phyloP scores from a whole-genome alignment of 1,284 basidiomycete genomes.

The Meripilus lineatus region DNA sequence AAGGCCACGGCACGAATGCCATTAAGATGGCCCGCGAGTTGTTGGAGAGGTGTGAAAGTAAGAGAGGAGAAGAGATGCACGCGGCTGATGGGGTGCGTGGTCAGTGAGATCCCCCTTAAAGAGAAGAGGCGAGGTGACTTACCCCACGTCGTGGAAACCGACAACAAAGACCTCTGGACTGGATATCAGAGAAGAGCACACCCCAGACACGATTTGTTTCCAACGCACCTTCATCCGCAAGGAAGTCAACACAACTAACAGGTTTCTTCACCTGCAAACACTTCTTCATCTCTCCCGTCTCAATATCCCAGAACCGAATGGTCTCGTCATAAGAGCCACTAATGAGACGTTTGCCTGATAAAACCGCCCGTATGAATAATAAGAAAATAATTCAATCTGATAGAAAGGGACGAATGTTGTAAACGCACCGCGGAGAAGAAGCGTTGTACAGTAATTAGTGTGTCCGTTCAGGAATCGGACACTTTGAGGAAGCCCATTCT shows the following conservation, averaged over 20 bases:
- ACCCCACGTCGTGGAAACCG: slow-evolving; percentile 91
- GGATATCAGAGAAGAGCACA: slow-evolving; percentile 2
- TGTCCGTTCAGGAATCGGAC: slow-evolving; percentile 80
- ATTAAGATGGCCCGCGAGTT: slow-evolving; percentile 79
- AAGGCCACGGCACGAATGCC: slow-evolving; percentile 86
- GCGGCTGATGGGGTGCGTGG: slow-evolving; percentile 51
- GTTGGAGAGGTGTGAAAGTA: slow-evolving; percentile 77
- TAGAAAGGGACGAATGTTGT: not conserved
- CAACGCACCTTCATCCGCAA: slow-evolving; percentile 66
- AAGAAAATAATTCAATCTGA: not conserved
- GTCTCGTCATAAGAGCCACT: slow-evolving; percentile 91
- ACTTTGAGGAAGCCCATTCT: slow-evolving; percentile 68
- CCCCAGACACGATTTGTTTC: no score
- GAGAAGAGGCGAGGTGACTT: slow-evolving; percentile 23
- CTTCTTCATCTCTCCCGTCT: slow-evolving; percentile 76
- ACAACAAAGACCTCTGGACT: slow-evolving; percentile 78
- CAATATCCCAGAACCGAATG: slow-evolving; percentile 84
- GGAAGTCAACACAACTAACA: slow-evolving; percentile 86
- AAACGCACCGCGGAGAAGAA: slow-evolving; percentile 61
- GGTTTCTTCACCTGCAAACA: slow-evolving; percentile 80
- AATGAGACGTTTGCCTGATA: slow-evolving; percentile 65
- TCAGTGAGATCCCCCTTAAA: slow-evolving; percentile 4
- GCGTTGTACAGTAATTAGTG: slow-evolving; percentile 83
- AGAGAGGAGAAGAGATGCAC: slow-evolving; percentile 79
- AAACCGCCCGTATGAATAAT: not conserved